Conservation (phyloP, 169 alveolate species). For the Plasmodium relictum region DNA sequence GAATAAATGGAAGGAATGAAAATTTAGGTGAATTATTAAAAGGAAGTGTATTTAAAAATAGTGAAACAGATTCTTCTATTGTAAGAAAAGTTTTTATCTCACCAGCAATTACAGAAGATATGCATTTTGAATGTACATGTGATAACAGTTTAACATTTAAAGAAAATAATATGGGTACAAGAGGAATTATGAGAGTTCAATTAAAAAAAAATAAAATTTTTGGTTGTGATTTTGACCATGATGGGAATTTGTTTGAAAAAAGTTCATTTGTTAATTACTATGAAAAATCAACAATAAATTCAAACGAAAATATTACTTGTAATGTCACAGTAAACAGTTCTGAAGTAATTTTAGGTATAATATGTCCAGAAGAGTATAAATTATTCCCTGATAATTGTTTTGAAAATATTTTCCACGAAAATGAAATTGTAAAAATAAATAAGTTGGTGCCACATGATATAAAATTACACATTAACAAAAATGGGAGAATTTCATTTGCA, state of each 20-base stretch:
- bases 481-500: constrained; percentile 30
- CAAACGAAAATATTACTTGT: constrained; percentile 1
- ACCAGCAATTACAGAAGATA: constrained; percentile 28
- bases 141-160: constrained; percentile 51
- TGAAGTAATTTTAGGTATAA: constrained; percentile 40
- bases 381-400: constrained; percentile 35
- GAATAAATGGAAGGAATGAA: constrained; percentile 23
- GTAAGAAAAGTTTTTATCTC: constrained; percentile 51
- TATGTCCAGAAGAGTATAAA: constrained; percentile 49
- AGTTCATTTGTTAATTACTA: neutral
- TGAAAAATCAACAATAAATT: neutral
- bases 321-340: constrained; percentile 7
- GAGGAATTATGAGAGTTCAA: constrained; percentile 65
- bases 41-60: constrained; percentile 25
- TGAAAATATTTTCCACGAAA: constrained; percentile 19
- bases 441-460: constrained; percentile 14
- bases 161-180: constrained; percentile 13
- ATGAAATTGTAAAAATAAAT: constrained; percentile 9
- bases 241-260: neutral
- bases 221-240: constrained; percentile 59
- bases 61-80: constrained; percentile 5
- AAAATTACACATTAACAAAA: constrained; percentile 19
- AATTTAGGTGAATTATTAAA: constrained; percentile 12
- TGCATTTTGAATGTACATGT: constrained; percentile 49
- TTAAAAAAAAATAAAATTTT: constrained; percentile 19